A percentile compares a stretch with the other conserved stretches of the same genome.
Evolutionary conservation across 2,329 filamentous ascomycete species (phyloP).

Genomic region (Grosmannia penicillata): DNA sequence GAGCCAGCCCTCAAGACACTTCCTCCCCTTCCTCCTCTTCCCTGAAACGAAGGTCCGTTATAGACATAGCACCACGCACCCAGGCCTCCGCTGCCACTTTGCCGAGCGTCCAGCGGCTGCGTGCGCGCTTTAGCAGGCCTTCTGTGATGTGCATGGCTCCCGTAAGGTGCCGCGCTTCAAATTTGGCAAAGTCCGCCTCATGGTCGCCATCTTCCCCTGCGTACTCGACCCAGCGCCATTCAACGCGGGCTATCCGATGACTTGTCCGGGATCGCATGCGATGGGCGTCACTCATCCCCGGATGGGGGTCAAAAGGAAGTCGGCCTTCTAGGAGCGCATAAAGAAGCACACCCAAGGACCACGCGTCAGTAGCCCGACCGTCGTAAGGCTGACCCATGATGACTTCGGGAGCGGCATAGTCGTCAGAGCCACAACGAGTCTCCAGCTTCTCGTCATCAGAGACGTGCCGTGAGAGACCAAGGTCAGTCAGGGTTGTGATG

Average conservation of each 20-base stretch:
- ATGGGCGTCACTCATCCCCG: slow-evolving; percentile 61
- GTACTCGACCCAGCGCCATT: slow-evolving; percentile 89
- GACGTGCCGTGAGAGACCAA: slow-evolving; percentile 78
- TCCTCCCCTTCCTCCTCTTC: slow-evolving; percentile 44
- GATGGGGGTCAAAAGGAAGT: slow-evolving; percentile 81
- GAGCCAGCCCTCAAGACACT: slow-evolving; percentile 20
- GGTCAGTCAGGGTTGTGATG: slow-evolving; percentile 76
- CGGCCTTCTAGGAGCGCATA: slow-evolving; percentile 91
- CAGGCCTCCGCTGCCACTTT: slow-evolving; percentile 60
- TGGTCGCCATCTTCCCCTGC: slow-evolving; percentile 77
- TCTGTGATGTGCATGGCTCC: slow-evolving; percentile 75
- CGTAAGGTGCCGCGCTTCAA: slow-evolving; percentile 48
- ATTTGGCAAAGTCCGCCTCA: slow-evolving; percentile 46
- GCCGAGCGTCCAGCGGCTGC: slow-evolving; percentile 60
- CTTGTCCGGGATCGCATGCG: slow-evolving; percentile 69
- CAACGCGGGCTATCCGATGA: slow-evolving; percentile 87
- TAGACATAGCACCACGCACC: slow-evolving; percentile 59
- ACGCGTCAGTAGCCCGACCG: slow-evolving; percentile 80
- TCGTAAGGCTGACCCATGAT: slow-evolving; percentile 93
- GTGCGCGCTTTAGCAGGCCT: slow-evolving; percentile 66
- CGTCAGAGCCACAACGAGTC: slow-evolving; percentile 87
- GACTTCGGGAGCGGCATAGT: slow-evolving; percentile 93
- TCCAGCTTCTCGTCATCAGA: slow-evolving; percentile 78
- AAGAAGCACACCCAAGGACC: slow-evolving; percentile 84
- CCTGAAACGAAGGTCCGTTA: slow-evolving; percentile 46